phyloP scores from a whole-genome alignment of 2,329 filamentous ascomycete genomes.

The Acephala macrosclerotiorum region DNA sequence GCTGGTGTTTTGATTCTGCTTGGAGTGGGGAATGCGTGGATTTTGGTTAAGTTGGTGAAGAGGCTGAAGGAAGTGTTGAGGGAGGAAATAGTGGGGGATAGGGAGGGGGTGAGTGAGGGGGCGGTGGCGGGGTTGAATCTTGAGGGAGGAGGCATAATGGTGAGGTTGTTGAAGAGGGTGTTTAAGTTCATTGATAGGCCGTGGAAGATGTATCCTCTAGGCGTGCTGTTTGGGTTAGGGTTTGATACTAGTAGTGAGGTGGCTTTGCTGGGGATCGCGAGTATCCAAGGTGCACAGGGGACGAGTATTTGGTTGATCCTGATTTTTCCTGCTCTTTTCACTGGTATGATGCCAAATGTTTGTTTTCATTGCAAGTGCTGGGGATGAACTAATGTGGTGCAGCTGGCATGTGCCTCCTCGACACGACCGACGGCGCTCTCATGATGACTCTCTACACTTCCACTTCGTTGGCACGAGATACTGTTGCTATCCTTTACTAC shows the following conservation, averaged over 20 bases:
- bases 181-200: slow-evolving; percentile 78
- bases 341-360: slow-evolving; percentile 57
- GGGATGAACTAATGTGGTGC: slow-evolving; percentile 5
- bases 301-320: slow-evolving; percentile 94
- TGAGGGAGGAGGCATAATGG: slow-evolving; percentile 79
- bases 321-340: slow-evolving; percentile 90
- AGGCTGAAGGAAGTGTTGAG: slow-evolving; percentile 71
- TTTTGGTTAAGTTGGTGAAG: slow-evolving; percentile 78
- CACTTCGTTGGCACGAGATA: slow-evolving; percentile 77
- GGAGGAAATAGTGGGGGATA: slow-evolving; percentile 37
- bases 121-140: slow-evolving; percentile 62
- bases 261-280: slow-evolving; percentile 88
- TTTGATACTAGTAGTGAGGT: slow-evolving; percentile 97
- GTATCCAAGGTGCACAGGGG: slow-evolving; percentile 83
- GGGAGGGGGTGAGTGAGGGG: slow-evolving; percentile 36
- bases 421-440: slow-evolving; percentile 89
- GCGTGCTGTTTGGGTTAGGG: slow-evolving; percentile 87
- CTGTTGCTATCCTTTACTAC: slow-evolving; percentile 92
- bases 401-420: slow-evolving; percentile 94
- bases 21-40: slow-evolving; percentile 85
- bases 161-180: slow-evolving; percentile 73
- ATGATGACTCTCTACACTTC: slow-evolving; percentile 96
- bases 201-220: slow-evolving; percentile 97
- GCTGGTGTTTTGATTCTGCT: slow-evolving; percentile 84
- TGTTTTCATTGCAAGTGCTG: not conserved